Percentiles rank a stretch among this genome's conserved stretches.
Evolutionary conservation across 306 rosid species (phyloP).

Genomic region (Leucaena leucocephala): DNA sequence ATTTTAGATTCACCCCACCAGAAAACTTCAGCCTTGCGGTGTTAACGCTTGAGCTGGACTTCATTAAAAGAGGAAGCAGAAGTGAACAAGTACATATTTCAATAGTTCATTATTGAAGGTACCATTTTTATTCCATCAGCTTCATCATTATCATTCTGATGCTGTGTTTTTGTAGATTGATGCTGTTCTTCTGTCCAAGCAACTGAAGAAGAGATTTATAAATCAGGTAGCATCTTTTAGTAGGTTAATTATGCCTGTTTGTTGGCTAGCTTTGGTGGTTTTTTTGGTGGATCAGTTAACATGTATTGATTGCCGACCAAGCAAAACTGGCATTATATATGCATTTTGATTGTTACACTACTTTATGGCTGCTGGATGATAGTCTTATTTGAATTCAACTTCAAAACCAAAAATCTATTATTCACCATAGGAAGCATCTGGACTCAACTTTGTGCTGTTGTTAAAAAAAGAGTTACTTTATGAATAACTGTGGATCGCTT

Average conservation of each 20-base stretch:
- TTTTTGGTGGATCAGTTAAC: neutral
- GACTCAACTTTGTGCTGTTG: neutral
- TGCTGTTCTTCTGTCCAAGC: constrained; percentile 70
- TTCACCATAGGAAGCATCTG: neutral
- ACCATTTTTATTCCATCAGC: neutral
- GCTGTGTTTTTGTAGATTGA: constrained; percentile 67
- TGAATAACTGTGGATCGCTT: neutral
- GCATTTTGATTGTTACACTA: neutral
- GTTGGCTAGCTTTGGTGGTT: constrained; percentile 11
- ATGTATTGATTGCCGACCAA: neutral
- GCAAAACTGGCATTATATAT: neutral
- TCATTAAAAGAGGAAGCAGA: constrained; percentile 69
- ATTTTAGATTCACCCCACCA: constrained; percentile 77
- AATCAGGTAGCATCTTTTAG: constrained; percentile 62
- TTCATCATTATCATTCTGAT: neutral
- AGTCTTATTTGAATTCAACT: neutral
- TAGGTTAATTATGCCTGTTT: neutral
- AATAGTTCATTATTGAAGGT: neutral
- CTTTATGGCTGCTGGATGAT: neutral
- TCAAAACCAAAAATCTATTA: neutral
- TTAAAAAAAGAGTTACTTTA: neutral
- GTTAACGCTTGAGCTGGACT: constrained; percentile 85
- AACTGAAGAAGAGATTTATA: constrained; percentile 57
- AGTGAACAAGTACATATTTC: constrained; percentile 70
- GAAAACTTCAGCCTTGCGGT: constrained; percentile 72